phyloP scores from a whole-genome alignment of 2,329 filamentous ascomycete species.

The Diaporthe vaccinii region DNA sequence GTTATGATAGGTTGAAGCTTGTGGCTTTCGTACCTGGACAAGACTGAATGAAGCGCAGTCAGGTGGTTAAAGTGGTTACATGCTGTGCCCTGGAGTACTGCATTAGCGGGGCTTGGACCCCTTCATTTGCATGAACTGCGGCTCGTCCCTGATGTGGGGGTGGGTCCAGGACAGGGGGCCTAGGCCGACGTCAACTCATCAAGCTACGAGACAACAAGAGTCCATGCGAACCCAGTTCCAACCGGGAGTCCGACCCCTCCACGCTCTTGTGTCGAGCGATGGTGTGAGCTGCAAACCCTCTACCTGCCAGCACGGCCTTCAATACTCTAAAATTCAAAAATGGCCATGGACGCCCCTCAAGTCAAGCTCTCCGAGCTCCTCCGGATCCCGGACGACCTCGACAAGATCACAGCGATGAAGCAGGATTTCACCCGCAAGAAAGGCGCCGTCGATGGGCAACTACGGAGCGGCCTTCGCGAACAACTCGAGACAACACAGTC shows the following conservation, averaged over 20 bases:
- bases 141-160: slow-evolving; percentile 34
- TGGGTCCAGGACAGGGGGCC: slow-evolving; percentile 23
- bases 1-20: background rate
- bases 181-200: slow-evolving; percentile 34
- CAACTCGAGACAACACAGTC: slow-evolving; percentile 95
- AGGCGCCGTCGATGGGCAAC: slow-evolving; percentile 87
- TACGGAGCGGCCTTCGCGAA: slow-evolving; percentile 88
- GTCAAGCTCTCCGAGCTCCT: slow-evolving; percentile 93
- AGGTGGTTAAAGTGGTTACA: background rate
- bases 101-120: slow-evolving; percentile 21
- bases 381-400: slow-evolving; percentile 94
- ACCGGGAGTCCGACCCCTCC: background rate
- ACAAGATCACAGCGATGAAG: slow-evolving; percentile 92
- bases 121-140: slow-evolving; percentile 24
- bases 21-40: background rate
- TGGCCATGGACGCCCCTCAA: slow-evolving; percentile 74
- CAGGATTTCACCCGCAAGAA: slow-evolving; percentile 96
- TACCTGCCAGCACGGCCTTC: slow-evolving; percentile 34
- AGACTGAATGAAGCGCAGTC: background rate
- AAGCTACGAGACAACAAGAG: background rate
- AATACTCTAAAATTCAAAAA: slow-evolving; percentile 3
- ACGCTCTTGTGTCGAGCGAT: slow-evolving; percentile 22
- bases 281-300: slow-evolving; percentile 30
- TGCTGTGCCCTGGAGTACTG: background rate
- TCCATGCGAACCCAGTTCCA: background rate